Base-by-base conservation (phyloP, 768 basidiomycete genomes). In the Tulasnella sp. region DNA sequence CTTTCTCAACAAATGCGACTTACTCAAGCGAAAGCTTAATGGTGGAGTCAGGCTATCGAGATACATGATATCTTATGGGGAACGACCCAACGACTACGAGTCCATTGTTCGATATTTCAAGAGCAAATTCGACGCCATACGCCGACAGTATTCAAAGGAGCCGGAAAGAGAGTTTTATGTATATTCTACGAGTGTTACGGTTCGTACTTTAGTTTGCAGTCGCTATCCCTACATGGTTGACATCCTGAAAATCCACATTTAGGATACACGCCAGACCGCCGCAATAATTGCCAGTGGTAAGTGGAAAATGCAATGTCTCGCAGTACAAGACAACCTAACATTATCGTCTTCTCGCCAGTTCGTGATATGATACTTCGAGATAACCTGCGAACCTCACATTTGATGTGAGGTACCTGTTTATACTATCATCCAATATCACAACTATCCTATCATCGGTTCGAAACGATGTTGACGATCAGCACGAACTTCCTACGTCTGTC, bases 1-100 rank as follows among this genome's bases (percentile, higher is more conserved):
- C 27, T 51, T 51, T 32, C 39, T 51, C 27, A 51, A 51, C 29
- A 51, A 51, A 37, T 50, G 81, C 3, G 86, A 89, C 64, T 65
- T 89, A 2, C 64, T 89, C 56, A 75, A 72, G 61, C 71, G 77
- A 64, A 89, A 89, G 62, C 67, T 89, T 5, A 71, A 75, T 37
- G 67, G 73, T 13, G 83, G 83, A 5, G 69, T 76, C 56, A 72
- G 73, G 59, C 78, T 89, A 43, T 77, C 74, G 59, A 81, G 81
- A 68, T 88, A 82, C 53, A 53, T 56, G 32, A 34, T 53, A 31
- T 56, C 55, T 83, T 88, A 60, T 61, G 83, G 74, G 8, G 41
- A 41, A 20, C 29, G 58, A 53, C 27, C 25, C n/a, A 90, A 90
- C 62, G 84, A 90, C 63, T 87, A 78, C 55, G 78, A 81, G 28